Evolutionary conservation across 140 eudicot species (phyloP), one percentile per base, ranked within the genome.

Genomic region (Anethum foeniculum): DNA sequence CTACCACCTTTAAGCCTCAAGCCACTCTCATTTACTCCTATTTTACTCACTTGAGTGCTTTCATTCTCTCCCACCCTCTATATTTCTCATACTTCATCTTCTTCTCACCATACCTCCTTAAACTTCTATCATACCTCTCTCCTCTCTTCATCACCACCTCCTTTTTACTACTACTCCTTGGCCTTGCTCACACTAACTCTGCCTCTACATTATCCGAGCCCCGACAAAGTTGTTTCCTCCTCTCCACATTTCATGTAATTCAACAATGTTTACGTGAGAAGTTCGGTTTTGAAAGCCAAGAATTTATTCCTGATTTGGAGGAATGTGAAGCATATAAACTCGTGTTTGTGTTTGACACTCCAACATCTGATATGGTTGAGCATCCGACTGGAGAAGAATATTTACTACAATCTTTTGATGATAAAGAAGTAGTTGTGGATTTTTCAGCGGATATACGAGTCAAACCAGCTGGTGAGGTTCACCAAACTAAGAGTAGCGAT

Each of bases 61-160:
- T 86, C 80, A 71, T 91, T 72, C 58, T 85, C 83, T 86, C 97
- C 0, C 90, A 88, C 74, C 92, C 98, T 79, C 88, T 91, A 41
- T 90, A 93, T 84, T 85, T 90, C 81, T 90, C 86, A 0, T 90
- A 90, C 88, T 82, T 91, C 78, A 77, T 93, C 71, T 88, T 92
- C 93, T 86, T 94, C 92, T 91, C 92, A 6, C 93, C 96, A 25
- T 90, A 86, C 79, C 74, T 90, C 43, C 71, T 89, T 75, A 89
- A 79, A 56, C 81, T 89, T 84, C 46, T 91, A 38, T 87, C 87
- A 76, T 90, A 87, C 74, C 86, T 91, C 77, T 88, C 91, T 6
- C 98, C 97, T 68, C 93, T 91, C 77, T 86, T 93, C 80, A 14
- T 91, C 85, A 87, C 91, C 82, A 88, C 92, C 49, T 46, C 83